Conservation (phyloP, 129 eudicot genomes). For the Heracleum sosnowskyi region DNA sequence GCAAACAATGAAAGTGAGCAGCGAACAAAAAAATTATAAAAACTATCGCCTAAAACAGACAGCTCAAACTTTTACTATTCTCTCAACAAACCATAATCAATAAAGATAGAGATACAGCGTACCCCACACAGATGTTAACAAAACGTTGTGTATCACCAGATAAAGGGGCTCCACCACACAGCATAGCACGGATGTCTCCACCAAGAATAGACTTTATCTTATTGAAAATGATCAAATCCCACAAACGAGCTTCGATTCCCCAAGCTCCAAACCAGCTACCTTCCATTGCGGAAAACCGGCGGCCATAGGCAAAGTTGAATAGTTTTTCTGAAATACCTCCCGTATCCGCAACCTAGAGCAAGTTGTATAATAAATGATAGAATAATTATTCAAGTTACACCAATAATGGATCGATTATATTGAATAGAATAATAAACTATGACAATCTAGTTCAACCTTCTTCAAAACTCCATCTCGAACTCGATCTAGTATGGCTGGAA, state of each 20-base stretch:
- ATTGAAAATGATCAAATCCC: constrained; percentile 71
- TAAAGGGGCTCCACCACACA: constrained; percentile 98
- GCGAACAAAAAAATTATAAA: not conserved
- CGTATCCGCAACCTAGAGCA: constrained; percentile 67
- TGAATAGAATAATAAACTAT: not conserved
- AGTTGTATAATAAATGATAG: not conserved
- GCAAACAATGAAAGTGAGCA: not conserved
- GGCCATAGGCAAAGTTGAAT: constrained; percentile 59
- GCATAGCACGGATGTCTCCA: constrained; percentile 85
- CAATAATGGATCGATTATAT: not conserved
- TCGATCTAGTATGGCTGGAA: constrained; percentile 93
- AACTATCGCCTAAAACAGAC: not conserved
- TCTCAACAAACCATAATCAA: not conserved
- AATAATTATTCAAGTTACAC: not conserved
- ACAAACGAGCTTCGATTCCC: constrained; percentile 62
- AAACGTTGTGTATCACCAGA: constrained; percentile 85
- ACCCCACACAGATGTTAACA: constrained; percentile 94
- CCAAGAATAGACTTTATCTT: constrained; percentile 70
- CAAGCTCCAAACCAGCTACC: constrained; percentile 96
- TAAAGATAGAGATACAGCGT: constrained; percentile 5
- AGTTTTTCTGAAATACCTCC: constrained; percentile 72
- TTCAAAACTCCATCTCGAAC: constrained; percentile 88
- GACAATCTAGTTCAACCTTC: constrained; percentile 41
- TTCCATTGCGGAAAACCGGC: constrained; percentile 66
- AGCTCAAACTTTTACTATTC: not conserved